Percentiles rank a stretch among this genome's conserved stretches.
Conservation (phyloP, 2,329 filamentous ascomycete species). For the Volutella citrinella region DNA sequence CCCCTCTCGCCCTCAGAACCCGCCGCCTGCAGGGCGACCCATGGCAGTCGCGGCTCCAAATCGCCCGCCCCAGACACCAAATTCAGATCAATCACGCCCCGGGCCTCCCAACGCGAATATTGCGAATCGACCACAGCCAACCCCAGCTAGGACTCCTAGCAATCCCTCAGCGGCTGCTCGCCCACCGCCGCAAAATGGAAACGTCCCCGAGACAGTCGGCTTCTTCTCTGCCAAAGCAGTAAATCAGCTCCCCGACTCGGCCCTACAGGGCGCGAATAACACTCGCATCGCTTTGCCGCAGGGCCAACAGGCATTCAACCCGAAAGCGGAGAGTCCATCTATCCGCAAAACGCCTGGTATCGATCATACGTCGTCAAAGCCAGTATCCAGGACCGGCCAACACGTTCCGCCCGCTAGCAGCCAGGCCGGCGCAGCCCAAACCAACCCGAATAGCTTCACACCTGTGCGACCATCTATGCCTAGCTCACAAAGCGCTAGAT, state of each 20-base stretch:
- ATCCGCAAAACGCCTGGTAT: conserved; percentile 87
- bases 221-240: conserved; percentile 72
- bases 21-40: conserved; percentile 16
- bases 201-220: conserved; percentile 44
- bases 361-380: conserved; percentile 75
- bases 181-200: conserved; percentile 24
- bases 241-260: conserved; percentile 48
- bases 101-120: conserved; percentile 16
- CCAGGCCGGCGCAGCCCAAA: conserved; percentile 21
- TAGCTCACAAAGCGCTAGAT: conserved; percentile 28
- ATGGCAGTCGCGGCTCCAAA: conserved; percentile 13
- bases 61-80: conserved; percentile 33
- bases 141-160: conserved; percentile 13
- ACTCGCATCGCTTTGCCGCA: conserved; percentile 39
- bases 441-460: conserved; percentile 26
- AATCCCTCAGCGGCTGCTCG: conserved; percentile 25
- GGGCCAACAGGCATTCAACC: conserved; percentile 62
- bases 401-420: conserved; percentile 45
- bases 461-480: conserved; percentile 27
- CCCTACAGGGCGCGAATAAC: conserved; percentile 36
- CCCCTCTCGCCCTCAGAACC: conserved; percentile 16
- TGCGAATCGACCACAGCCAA: conserved; percentile 20
- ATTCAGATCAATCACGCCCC: conserved; percentile 24
- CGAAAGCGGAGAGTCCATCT: conserved; percentile 74
- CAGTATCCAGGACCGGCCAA: conserved; percentile 58